Conservation (phyloP, 1,284 basidiomycete species). For the Amylostereum chailletii region DNA sequence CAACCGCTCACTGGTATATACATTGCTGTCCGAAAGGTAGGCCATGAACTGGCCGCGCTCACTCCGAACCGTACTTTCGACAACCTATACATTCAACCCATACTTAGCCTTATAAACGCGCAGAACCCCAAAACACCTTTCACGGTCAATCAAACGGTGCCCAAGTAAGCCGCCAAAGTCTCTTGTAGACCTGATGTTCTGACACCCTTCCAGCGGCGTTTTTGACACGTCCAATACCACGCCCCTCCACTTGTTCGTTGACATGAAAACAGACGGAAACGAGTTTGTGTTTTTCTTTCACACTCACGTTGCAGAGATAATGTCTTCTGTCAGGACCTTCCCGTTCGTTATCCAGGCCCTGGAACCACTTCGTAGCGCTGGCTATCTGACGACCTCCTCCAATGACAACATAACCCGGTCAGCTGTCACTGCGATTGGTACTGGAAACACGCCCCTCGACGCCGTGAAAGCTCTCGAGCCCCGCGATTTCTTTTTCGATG, state of each 20-base stretch:
- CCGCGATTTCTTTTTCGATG: constrained; percentile 47
- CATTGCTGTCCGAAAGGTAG: constrained; percentile 25
- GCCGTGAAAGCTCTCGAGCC: constrained; percentile 34
- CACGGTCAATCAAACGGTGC: constrained; percentile 27
- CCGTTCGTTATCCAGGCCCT: constrained; percentile 36
- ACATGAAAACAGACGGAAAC: constrained; percentile 43
- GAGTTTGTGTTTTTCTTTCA: constrained; percentile 22
- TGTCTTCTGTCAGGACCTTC: constrained; percentile 27
- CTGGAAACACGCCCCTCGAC: constrained; percentile 47
- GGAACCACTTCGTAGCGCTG: constrained; percentile 34
- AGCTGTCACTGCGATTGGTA: constrained; percentile 39
- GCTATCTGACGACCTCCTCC: constrained; percentile 39
- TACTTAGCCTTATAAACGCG: constrained; percentile 31
- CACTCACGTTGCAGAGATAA: background rate
- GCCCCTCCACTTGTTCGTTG: constrained; percentile 39
- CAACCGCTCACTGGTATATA: background rate
- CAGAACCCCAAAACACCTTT: constrained; percentile 36
- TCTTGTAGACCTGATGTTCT: background rate
- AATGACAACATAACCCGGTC: constrained; percentile 29
- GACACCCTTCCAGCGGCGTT: constrained; percentile 26
- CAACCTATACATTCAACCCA: constrained; percentile 40
- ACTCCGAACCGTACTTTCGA: constrained; percentile 26
- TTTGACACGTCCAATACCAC: constrained; percentile 36
- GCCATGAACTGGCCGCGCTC: constrained; percentile 33
- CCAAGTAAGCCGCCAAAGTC: constrained; percentile 26